Evolutionary conservation across 768 basidiomycete genomes (phyloP), one percentile per base, ranked within the genome.

Genomic region (Infundibulicybe gibba): DNA sequence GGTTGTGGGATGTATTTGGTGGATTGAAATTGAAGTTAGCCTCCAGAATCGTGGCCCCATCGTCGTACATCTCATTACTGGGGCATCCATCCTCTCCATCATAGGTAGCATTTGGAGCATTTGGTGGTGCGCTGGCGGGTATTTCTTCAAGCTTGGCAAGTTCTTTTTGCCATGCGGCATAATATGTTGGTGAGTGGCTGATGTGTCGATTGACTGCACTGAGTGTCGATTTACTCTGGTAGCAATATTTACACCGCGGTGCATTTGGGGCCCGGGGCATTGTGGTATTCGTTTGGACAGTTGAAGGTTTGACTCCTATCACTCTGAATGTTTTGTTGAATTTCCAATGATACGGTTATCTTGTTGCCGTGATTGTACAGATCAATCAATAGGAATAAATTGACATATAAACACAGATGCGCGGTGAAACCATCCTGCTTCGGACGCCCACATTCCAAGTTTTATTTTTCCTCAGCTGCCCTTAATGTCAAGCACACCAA

Each of bases 21-120:
- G n/a, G n/a, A n/a, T n/a, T n/a, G n/a, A 43, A 30, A 30, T 43
- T 32, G 32, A 43, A 30, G 42, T 43, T 32, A 43, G 19, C 33
- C 10, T 34, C 15, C 33, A 34, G 32, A 32, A 30, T 32, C 17
- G 17, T 32, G 13, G 21, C 17, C 31, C 32, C 42, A 43, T 43
- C 42, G 11, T 32, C 17, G 31, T 25, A n/a, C n/a, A n/a, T n/a
- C n/a, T n/a, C n/a, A n/a, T n/a, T n/a, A n/a, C n/a, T n/a, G n/a
- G n/a, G n/a, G n/a, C n/a, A n/a, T n/a, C n/a, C n/a, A n/a, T n/a
- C n/a, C n/a, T n/a, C n/a, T n/a, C n/a, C n/a, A n/a, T n/a, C n/a
- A n/a, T n/a, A n/a, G n/a, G n/a, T n/a, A n/a, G 40, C 2, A 17
- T 41, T 20, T 25, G 20, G 30, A 25, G 40, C 40, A 41, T 41